These are phyloP conservation scores for Meira miltonrushii DNA, from an alignment of 1,284 basidiomycete species.

Conservation along the genomic window DNA sequence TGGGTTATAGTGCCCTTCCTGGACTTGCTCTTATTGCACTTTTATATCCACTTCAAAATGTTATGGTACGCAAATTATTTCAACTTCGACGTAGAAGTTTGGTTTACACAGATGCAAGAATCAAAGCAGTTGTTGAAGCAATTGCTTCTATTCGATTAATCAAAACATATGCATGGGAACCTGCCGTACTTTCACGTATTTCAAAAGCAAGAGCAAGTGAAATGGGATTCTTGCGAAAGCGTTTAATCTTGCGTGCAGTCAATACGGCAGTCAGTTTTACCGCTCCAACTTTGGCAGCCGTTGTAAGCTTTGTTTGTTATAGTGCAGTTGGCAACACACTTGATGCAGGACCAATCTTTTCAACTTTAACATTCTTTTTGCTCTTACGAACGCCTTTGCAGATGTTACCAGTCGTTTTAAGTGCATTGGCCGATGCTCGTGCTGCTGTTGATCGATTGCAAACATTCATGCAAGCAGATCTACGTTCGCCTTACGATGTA, in stretches of 20 bases:
- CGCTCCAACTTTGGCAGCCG: slow-evolving; percentile 27
- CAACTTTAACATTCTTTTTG: slow-evolving; percentile 65
- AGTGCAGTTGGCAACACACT: slow-evolving; percentile 63
- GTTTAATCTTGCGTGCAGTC: slow-evolving; percentile 24
- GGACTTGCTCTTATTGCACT: slow-evolving; percentile 55
- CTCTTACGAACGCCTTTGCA: slow-evolving; percentile 49
- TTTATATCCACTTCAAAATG: slow-evolving; percentile 45
- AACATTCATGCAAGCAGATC: slow-evolving; percentile 12
- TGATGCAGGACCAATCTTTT: slow-evolving; percentile 68
- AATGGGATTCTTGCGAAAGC: slow-evolving; percentile 51
- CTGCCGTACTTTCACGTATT: slow-evolving; percentile 56
- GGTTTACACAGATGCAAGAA: slow-evolving; percentile 20
- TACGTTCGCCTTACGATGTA: background rate
- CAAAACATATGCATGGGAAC: slow-evolving; percentile 38
- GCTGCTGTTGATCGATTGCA: slow-evolving; percentile 40
- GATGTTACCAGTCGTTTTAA: slow-evolving; percentile 65
- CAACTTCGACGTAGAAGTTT: slow-evolving; percentile 21
- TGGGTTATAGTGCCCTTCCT: slow-evolving; percentile 24
- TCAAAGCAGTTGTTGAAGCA: slow-evolving; percentile 25
- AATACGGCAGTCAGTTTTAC: slow-evolving; percentile 29
- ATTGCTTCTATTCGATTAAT: slow-evolving; percentile 25
- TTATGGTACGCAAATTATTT: slow-evolving; percentile 27
- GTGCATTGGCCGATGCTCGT: slow-evolving; percentile 68
- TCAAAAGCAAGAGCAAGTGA: slow-evolving; percentile 55
- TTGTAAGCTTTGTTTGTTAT: slow-evolving; percentile 54